Conservation (phyloP, 73 alveolate species). For the Paramecium primaurelia region DNA sequence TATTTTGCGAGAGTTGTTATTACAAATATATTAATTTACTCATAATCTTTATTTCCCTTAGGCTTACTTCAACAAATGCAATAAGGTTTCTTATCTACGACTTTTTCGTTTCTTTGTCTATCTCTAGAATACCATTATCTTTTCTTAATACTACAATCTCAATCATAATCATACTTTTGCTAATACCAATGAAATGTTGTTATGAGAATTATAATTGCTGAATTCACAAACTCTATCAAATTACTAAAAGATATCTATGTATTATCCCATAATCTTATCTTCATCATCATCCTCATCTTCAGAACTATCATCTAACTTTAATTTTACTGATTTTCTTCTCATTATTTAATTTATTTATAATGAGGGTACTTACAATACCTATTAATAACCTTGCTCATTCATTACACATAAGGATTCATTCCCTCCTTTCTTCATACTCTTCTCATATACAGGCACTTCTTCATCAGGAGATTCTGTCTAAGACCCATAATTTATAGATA, state of each 20-base stretch:
- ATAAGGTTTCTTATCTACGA: not conserved
- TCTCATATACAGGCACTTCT: not conserved
- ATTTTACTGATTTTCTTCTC: not conserved
- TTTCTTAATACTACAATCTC: not conserved
- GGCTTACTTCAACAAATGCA: not conserved
- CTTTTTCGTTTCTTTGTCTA: not conserved
- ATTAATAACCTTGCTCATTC: not conserved
- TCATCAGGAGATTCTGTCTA: not conserved
- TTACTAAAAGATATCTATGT: not conserved
- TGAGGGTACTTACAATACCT: not conserved
- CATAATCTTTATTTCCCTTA: not conserved
- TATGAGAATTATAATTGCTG: not conserved
- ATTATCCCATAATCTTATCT: not conserved
- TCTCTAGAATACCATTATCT: not conserved
- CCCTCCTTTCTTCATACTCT: not conserved
- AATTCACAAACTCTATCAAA: not conserved
- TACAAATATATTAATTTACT: not conserved
- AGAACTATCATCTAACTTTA: not conserved
- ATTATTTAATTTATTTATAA: not conserved
- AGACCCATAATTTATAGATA: not conserved
- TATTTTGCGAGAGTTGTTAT: not conserved
- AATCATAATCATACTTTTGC: not conserved
- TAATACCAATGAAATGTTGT: not conserved
- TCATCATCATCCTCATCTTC: not conserved
- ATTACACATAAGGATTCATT: not conserved